These are phyloP conservation scores for Artemisia annua DNA, from an alignment of 129 eudicot species.

Conservation along the genomic window DNA sequence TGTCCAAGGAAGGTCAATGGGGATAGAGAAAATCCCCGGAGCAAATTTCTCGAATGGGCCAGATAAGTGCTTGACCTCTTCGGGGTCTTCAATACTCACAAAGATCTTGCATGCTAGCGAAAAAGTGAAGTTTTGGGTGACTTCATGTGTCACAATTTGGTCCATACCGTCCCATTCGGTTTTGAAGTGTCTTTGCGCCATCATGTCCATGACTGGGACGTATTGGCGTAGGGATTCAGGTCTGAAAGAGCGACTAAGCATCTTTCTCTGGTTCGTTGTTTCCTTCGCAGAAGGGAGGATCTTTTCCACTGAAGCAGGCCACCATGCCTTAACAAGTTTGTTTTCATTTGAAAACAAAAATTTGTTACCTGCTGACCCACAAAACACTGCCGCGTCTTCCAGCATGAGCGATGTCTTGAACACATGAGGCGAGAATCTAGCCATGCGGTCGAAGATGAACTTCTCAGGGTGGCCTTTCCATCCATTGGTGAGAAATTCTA, in stretches of 20 bases:
- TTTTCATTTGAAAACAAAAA: conserved; percentile 56
- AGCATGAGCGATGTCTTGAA: too few relatives aligned
- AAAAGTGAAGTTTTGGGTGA: too few relatives aligned
- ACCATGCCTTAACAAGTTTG: conserved; percentile 48
- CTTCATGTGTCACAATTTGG: too few relatives aligned
- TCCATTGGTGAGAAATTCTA: too few relatives aligned
- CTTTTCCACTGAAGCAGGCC: conserved; percentile 37
- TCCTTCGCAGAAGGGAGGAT: conserved; percentile 43
- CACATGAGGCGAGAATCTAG: too few relatives aligned
- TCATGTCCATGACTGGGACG: too few relatives aligned
- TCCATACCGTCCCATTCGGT: too few relatives aligned
- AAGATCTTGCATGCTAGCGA: too few relatives aligned
- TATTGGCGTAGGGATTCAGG: background rate
- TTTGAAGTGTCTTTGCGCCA: too few relatives aligned
- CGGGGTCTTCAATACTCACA: conserved; percentile 32
- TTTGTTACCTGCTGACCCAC: conserved; percentile 30
- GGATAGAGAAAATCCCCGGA: conserved; percentile 38
- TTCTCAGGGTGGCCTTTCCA: too few relatives aligned
- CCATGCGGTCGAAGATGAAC: too few relatives aligned
- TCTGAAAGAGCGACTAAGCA: conserved; percentile 37
- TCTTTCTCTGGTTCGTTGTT: conserved; percentile 29
- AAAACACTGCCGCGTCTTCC: background rate
- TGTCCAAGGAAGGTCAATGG: conserved; percentile 55
- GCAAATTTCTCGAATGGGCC: conserved; percentile 35
- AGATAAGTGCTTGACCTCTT: conserved; percentile 22